These are phyloP conservation scores for Skeletonema menzelii DNA, from an alignment of 108 stramenopile genomes.

Conservation along the genomic window DNA sequence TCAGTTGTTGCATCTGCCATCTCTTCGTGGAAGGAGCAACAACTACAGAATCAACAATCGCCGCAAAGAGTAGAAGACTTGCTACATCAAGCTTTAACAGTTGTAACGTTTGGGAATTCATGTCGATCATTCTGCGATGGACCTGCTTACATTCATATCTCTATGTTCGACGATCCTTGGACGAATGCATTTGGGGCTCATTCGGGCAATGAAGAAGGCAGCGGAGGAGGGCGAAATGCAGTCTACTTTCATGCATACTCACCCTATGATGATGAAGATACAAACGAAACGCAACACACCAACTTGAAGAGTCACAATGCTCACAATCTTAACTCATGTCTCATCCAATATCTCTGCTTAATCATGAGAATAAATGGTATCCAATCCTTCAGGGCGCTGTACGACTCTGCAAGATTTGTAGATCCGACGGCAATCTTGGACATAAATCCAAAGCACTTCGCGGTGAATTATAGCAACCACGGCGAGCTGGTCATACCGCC, in stretches of 20 bases:
- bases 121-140: slow-evolving; percentile 15
- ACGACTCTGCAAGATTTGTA: slow-evolving; percentile 11
- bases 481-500: slow-evolving; percentile 15
- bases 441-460: not conserved
- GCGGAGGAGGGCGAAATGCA: slow-evolving; percentile 34
- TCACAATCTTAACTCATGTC: slow-evolving; percentile 21
- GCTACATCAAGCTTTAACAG: slow-evolving; percentile 25
- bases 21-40: not conserved
- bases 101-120: slow-evolving; percentile 32
- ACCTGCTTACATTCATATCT: slow-evolving; percentile 43
- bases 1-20: slow-evolving; percentile 1
- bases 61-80: slow-evolving; percentile 3
- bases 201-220: slow-evolving; percentile 7
- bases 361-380: slow-evolving; percentile 38
- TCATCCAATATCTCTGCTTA: slow-evolving; percentile 31
- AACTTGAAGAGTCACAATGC: slow-evolving; percentile 14
- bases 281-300: not conserved
- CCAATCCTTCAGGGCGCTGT: slow-evolving; percentile 30
- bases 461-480: slow-evolving; percentile 10
- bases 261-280: slow-evolving; percentile 17
- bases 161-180: slow-evolving; percentile 37
- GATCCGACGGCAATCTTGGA: slow-evolving; percentile 12
- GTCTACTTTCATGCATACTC: slow-evolving; percentile 33
- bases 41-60: not conserved
- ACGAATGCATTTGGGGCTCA: slow-evolving; percentile 13